Percentiles rank a stretch among this genome's conserved stretches.
phyloP scores from a whole-genome alignment of 805 yeast species.

The Candida koratica region DNA sequence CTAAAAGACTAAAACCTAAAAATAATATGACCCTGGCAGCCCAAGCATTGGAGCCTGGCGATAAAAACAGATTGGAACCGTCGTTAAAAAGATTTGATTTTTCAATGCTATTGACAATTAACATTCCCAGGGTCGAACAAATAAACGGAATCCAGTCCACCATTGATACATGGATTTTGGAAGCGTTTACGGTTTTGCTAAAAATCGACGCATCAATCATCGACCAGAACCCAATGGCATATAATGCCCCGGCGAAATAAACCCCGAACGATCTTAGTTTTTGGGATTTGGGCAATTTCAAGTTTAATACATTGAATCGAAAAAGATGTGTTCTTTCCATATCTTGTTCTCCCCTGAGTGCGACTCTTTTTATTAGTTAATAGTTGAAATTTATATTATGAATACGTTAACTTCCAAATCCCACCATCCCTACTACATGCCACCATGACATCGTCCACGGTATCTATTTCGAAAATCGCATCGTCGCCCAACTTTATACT shows the following conservation, averaged over 20 bases:
- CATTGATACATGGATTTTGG: conserved; percentile 81
- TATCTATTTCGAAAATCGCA: conserved; percentile 36
- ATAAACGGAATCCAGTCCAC: conserved; percentile 95
- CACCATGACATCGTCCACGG: conserved; percentile 27
- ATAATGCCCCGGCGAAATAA: conserved; percentile 70
- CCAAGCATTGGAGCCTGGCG: conserved; percentile 68
- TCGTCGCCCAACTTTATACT: conserved; percentile 15
- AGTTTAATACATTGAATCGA: conserved; percentile 50
- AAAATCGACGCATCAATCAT: conserved; percentile 85
- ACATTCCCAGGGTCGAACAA: conserved; percentile 85
- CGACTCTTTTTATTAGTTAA: too few species aligned
- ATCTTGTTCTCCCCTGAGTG: not conserved
- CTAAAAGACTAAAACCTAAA: conserved; percentile 86
- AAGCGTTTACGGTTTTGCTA: conserved; percentile 80
- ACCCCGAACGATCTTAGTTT: conserved; percentile 71
- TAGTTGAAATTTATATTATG: too few species aligned
- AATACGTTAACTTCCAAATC: not conserved
- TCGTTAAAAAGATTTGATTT: conserved; percentile 54
- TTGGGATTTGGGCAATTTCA: conserved; percentile 67
- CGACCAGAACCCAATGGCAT: conserved; percentile 85
- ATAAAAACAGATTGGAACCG: conserved; percentile 34
- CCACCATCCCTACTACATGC: conserved; percentile 18
- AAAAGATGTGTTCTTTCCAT: conserved; percentile 54
- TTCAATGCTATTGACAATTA: conserved; percentile 71
- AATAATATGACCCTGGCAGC: conserved; percentile 89